Percentiles rank a stretch among this genome's conserved stretches.
Conservation (phyloP, 176 grass and related monocot genomes). For the Leersia perrieri region DNA sequence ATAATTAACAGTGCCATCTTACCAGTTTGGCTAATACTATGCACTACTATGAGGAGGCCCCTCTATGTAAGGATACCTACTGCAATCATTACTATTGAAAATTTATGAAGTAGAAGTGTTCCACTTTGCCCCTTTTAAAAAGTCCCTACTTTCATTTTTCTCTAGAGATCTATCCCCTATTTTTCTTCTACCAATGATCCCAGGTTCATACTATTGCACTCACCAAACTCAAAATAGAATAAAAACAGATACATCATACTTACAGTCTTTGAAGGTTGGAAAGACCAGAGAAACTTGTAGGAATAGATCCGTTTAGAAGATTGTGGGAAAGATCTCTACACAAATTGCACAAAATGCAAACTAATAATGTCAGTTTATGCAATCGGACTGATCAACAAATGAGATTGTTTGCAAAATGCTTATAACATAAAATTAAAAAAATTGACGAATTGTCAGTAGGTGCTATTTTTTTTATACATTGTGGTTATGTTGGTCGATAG, state of each 20-base stretch:
- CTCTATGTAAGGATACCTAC: background rate
- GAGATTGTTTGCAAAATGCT: background rate
- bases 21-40: background rate
- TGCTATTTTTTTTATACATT: conserved; percentile 37
- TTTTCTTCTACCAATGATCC: background rate
- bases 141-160: background rate
- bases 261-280: conserved; percentile 71
- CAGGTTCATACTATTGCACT: background rate
- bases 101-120: background rate
- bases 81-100: background rate
- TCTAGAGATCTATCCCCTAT: conserved; percentile 14
- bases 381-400: conserved; percentile 8
- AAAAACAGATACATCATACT: conserved; percentile 18
- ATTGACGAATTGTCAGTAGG: background rate
- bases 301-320: conserved; percentile 57
- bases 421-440: conserved; percentile 22
- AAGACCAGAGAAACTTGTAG: conserved; percentile 52
- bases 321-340: conserved; percentile 80
- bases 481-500: conserved; percentile 66
- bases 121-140: background rate
- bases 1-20: background rate
- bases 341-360: conserved; percentile 13
- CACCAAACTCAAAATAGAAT: background rate
- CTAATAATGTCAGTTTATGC: background rate
- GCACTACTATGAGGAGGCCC: background rate